phyloP scores from a whole-genome alignment of 768 basidiomycete genomes.

The Pleurotus tuoliensis region DNA sequence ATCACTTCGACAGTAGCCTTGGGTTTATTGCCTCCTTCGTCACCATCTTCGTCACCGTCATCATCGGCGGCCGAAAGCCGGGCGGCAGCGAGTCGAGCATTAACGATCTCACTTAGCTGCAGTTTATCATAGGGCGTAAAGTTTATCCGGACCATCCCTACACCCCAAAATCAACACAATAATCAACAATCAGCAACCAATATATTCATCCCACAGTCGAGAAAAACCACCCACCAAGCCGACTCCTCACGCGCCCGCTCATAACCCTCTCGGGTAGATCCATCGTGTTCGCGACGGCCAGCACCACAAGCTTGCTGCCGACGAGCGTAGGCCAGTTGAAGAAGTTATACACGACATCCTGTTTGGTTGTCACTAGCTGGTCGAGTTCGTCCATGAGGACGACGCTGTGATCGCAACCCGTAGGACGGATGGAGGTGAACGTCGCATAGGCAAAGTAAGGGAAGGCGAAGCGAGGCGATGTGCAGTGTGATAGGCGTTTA shows the following conservation, averaged over 20 bases:
- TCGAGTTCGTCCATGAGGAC: constrained; percentile 99
- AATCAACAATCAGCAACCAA: background rate
- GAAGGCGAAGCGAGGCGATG: too few species aligned
- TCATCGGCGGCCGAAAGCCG: constrained; percentile 6
- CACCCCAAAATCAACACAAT: background rate
- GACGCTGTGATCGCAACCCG: constrained; percentile 47
- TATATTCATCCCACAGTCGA: background rate
- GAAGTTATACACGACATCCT: constrained; percentile 99
- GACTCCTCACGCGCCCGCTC: constrained; percentile 87
- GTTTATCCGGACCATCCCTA: constrained; percentile 88
- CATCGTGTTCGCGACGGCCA: constrained; percentile 98
- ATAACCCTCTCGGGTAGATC: constrained; percentile 94
- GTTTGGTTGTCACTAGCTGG: constrained; percentile 92
- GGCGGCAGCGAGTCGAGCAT: constrained; percentile 68
- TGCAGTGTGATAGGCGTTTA: too few species aligned
- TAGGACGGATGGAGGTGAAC: too few species aligned
- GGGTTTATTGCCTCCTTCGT: too few species aligned
- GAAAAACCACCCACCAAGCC: constrained; percentile 58
- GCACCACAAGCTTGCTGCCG: constrained; percentile 85
- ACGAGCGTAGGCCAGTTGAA: constrained; percentile 98
- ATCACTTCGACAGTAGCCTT: constrained; percentile 46
- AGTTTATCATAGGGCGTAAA: constrained; percentile 83
- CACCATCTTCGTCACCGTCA: constrained; percentile 26
- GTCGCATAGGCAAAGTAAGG: too few species aligned
- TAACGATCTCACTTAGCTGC: constrained; percentile 83